These are phyloP conservation scores for Pyrus hybrid DNA, from an alignment of 331 rosid genomes.

Conservation along the genomic window DNA sequence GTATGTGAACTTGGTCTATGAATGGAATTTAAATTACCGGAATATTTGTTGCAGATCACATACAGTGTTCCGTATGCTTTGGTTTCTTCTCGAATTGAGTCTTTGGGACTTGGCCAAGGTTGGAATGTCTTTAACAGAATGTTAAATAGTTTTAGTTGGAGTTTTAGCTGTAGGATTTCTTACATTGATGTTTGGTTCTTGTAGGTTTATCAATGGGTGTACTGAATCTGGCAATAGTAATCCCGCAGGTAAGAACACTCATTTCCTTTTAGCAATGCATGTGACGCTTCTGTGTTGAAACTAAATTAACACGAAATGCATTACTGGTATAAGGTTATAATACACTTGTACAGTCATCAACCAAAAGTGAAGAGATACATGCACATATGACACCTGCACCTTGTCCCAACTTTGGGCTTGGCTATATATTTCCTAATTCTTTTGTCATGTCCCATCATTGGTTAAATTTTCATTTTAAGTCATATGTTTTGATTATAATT, in stretches of 20 bases:
- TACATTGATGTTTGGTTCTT: conserved; percentile 26
- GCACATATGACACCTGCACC: neutral
- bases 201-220: conserved; percentile 94
- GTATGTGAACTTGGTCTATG: conserved; percentile 1
- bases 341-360: neutral
- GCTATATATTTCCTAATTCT: neutral
- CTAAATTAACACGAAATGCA: neutral
- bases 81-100: conserved; percentile 66
- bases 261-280: neutral
- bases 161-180: conserved; percentile 5
- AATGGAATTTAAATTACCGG: neutral
- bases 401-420: neutral
- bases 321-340: neutral
- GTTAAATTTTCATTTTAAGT: neutral
- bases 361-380: neutral
- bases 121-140: conserved; percentile 3
- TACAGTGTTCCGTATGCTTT: conserved; percentile 94
- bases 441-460: neutral
- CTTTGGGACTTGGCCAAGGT: conserved; percentile 97
- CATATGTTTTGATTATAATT: neutral
- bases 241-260: conserved; percentile 68
- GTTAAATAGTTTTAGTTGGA: neutral
- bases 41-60: conserved; percentile 57
- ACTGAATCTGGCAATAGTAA: conserved; percentile 79
- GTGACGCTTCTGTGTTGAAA: neutral